Evolutionary conservation across 352 stramenopile species (phyloP), one percentile per base, ranked within the genome.

Genomic region (Thalassiosira livingstoniorum): DNA sequence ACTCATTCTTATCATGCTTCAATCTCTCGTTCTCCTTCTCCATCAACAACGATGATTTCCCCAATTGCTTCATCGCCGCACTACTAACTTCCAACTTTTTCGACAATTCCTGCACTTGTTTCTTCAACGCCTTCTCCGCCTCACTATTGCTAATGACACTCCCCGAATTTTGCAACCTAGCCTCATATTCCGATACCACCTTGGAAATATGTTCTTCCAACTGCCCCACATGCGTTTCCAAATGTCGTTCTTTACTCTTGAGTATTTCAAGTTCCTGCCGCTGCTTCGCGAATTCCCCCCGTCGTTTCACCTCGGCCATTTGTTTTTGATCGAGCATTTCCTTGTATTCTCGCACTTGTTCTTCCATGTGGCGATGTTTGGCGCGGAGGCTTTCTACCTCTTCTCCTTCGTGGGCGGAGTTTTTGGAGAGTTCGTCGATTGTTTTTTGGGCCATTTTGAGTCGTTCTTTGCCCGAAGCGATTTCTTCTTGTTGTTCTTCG

Each of bases 71-170:
- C 78, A 85, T 80, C 3, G 78, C 78, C 7, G 78, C 78, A 47
- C 78, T 74, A 5, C 51, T 80, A 42, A 85, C 78, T 25, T 85
- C 78, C n/a, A 81, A 47, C 43, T 85, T 85, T 60, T 78, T 85
- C 54, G 80, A 70, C n/a, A 85, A 65, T 35, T 85, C 78, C 25
- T 67, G 61, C 2, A 85, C 51, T 42, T 81, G 64, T 25, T 75
- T 80, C 23, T 75, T 80, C n/a, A 75, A 60, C 2, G 37, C 39
- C 21, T 73, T 73, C 37, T 80, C 78, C 2, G 35, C 51, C 11
- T 54, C 75, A 10, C 21, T 71, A 61, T 25, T 71, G 27, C 60
- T 81, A 29, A 85, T 54, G 39, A 47, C 78, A 27, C 69, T 65
- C 29, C 53, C 51, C 4, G 69, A 80, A 39, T 47, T 32, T 58